These are phyloP conservation scores for Trichoderma atrobrunneum DNA, from an alignment of 2,329 filamentous ascomycete species.

Conservation along the genomic window DNA sequence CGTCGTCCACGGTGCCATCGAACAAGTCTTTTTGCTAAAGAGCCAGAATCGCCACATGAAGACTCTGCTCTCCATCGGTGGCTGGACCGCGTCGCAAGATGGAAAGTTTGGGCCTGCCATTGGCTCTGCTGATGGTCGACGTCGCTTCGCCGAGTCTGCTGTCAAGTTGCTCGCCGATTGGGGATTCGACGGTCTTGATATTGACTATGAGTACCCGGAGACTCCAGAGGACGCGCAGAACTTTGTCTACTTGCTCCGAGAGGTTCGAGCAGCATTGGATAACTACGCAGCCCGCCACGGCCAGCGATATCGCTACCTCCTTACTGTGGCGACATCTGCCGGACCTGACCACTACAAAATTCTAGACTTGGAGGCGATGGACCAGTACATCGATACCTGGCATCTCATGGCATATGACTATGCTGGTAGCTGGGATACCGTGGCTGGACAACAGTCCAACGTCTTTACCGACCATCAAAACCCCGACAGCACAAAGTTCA, in stretches of 20 bases:
- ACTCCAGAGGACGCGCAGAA: constrained; percentile 39
- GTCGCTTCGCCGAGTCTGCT: constrained; percentile 64
- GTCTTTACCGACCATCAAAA: constrained; percentile 54
- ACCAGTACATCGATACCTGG: constrained; percentile 57
- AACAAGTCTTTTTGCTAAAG: constrained; percentile 75
- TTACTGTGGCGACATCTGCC: constrained; percentile 51
- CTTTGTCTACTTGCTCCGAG: constrained; percentile 43
- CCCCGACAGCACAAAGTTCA: constrained; percentile 63
- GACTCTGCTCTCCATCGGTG: constrained; percentile 76
- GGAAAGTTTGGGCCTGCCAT: constrained; percentile 64
- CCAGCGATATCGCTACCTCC: constrained; percentile 46
- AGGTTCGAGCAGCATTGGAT: constrained; percentile 44
- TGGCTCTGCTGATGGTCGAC: constrained; percentile 58
- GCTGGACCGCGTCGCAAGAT: constrained; percentile 66
- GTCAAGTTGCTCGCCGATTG: constrained; percentile 68
- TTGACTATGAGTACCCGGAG: constrained; percentile 56
- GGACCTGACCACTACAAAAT: constrained; percentile 47
- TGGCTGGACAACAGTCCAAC: constrained; percentile 68
- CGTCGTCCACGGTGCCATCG: constrained; percentile 74
- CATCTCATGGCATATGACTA: constrained; percentile 69
- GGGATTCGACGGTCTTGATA: constrained; percentile 56
- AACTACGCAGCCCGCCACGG: constrained; percentile 38
- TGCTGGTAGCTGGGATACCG: constrained; percentile 63
- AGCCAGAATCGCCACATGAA: constrained; percentile 74
- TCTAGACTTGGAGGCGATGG: constrained; percentile 54